Conservation (phyloP, 2,329 filamentous ascomycete genomes). For the Aspergillus sp. region DNA sequence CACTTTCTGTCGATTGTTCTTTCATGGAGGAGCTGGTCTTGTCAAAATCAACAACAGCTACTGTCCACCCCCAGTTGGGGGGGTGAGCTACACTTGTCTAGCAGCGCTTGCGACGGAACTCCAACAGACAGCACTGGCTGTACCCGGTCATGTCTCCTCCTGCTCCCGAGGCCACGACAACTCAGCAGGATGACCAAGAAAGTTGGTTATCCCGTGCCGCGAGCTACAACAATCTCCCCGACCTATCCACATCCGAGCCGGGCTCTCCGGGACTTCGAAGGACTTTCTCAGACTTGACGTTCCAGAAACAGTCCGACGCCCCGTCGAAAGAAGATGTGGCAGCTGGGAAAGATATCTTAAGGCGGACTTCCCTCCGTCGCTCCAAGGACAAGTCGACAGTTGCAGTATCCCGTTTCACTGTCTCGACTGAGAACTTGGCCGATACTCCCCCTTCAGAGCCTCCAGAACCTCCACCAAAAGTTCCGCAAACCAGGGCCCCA, state of each 20-base stretch:
- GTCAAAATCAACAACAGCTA: conserved; percentile 27
- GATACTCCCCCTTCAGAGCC: conserved; percentile 20
- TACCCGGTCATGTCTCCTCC: conserved; percentile 35
- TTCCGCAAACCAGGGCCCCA: conserved; percentile 29
- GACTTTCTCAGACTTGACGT: conserved; percentile 51
- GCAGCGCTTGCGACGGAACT: conserved; percentile 22
- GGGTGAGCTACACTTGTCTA: conserved; percentile 31
- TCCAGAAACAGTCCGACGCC: conserved; percentile 39
- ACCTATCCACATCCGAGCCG: conserved; percentile 33
- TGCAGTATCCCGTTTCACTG: conserved; percentile 36
- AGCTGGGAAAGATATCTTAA: conserved; percentile 43
- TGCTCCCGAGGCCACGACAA: conserved; percentile 21
- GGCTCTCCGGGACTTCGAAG: conserved; percentile 45
- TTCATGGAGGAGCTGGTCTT: conserved; percentile 46
- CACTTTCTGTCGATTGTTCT: conserved; percentile 11
- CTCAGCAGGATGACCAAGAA: conserved; percentile 26
- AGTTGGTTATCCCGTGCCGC: conserved; percentile 52
- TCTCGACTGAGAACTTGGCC: conserved; percentile 38
- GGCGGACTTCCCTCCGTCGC: conserved; percentile 41
- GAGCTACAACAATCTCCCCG: conserved; percentile 58
- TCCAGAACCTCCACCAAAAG: conserved; percentile 18
- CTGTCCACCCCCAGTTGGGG: conserved; percentile 15
- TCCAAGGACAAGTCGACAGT: conserved; percentile 33
- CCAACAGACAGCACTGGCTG: conserved; percentile 14
- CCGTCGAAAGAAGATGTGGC: conserved; percentile 39